Base-by-base conservation (phyloP, 805 yeast genomes). In the Candida qinlingensis region DNA sequence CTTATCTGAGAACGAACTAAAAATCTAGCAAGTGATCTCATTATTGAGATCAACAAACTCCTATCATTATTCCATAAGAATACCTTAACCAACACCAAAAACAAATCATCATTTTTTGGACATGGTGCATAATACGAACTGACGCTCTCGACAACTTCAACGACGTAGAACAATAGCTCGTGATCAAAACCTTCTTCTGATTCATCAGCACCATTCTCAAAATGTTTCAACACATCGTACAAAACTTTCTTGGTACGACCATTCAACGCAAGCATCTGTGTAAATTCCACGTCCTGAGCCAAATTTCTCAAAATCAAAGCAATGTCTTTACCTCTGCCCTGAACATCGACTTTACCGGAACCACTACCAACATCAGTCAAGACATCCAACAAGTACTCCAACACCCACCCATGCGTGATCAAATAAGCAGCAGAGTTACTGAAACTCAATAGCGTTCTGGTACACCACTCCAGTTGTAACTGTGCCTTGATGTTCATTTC, bases 61-160 rank as follows among this genome's bases (percentile, higher is more conserved):
- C 96, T 77, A 63, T 94, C 98, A 37, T 75, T 73, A 5, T 81
- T 71, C 29, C 65, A 58, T 34, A 66, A 64, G 46, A 89, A 71
- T 28, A 82, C 70, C 6, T 68, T 61, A 27, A 82, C 69, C 45
- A 89, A 69, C 2, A 75, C 70, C 46, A 75, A 62, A 65, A 90
- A 82, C 53, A 90, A 64, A 12, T 79, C 79, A 60, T 90, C 94
- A 55, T 84, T 82, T 44, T 80, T 75, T 27, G 80, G 74, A 29
- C 84, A 85, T 31, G 94, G 91, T 4, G 90, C 80, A 55, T 86
- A 74, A 64, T 87, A 88, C 39, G 96, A 85, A 4, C 92, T 80
- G 33, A 90, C 77, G 3, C 91, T 83, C 63, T 94, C 98, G 52
- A 87, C 76, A 33, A 90, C 76, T 64, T 94, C 99, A 45, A 88